phyloP scores from a whole-genome alignment of 192 early-diverging fungal species.

The Backusella australiensis region DNA sequence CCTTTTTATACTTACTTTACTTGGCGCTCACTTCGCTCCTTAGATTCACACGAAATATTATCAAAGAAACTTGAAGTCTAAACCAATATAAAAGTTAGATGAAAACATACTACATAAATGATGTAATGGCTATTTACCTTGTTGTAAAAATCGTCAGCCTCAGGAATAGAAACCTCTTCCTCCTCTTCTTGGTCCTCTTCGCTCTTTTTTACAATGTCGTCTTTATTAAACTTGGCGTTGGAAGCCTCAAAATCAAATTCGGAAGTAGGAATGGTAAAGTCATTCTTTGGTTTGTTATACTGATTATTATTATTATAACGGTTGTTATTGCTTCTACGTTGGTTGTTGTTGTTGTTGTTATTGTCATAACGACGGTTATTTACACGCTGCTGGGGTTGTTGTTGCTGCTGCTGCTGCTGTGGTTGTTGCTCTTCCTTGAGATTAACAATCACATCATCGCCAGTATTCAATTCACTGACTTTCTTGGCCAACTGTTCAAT shows the following conservation, averaged over 20 bases:
- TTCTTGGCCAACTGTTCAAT: conserved; percentile 56
- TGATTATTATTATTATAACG: neutral
- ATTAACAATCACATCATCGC: neutral
- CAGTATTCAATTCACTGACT: conserved; percentile 53
- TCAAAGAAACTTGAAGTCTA: conserved; percentile 99
- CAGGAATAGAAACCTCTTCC: conserved; percentile 52
- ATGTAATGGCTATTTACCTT: conserved; percentile 38
- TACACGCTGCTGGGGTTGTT: neutral
- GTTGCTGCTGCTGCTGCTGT: neutral
- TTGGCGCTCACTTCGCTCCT: conserved; percentile 40
- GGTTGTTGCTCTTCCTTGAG: neutral
- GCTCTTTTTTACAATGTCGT: conserved; percentile 55
- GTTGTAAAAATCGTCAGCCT: conserved; percentile 68
- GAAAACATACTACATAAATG: neutral
- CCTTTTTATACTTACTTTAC: conserved; percentile 5
- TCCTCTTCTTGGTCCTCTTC: conserved; percentile 46
- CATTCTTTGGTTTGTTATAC: conserved; percentile 1
- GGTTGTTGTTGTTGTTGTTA: conserved; percentile 3
- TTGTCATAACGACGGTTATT: conserved; percentile 6
- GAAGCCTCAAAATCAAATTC: conserved; percentile 96
- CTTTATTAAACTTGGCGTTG: conserved; percentile 62
- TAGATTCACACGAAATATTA: conserved; percentile 96
- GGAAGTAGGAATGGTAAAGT: conserved; percentile 52
- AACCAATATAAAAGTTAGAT: conserved; percentile 76
- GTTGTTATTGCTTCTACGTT: neutral